Evolutionary conservation across 257 asterid species (phyloP).

Genomic region (Asclepias syriaca): DNA sequence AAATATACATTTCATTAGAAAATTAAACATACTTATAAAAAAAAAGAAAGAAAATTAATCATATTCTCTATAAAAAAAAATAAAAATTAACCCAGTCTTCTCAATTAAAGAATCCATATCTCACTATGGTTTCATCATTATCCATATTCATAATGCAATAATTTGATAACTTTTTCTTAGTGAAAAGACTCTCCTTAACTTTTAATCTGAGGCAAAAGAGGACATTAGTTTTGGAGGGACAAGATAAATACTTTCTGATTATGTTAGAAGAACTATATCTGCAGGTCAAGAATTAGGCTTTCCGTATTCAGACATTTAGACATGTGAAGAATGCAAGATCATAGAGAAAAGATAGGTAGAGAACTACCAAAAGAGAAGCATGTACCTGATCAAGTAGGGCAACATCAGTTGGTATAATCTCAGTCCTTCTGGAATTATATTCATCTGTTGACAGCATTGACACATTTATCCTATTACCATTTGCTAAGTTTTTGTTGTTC

Average conservation of each 20-base stretch:
- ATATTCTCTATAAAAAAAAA: too few relatives aligned
- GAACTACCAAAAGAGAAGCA: background rate
- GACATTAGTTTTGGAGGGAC: background rate
- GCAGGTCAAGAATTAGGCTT: background rate
- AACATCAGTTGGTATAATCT: conserved; percentile 27
- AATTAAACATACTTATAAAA: too few relatives aligned
- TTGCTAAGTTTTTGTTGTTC: conserved; percentile 32
- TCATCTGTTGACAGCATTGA: conserved; percentile 25
- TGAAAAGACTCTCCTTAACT: background rate
- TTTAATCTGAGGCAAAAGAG: too few relatives aligned
- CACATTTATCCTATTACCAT: conserved; percentile 28
- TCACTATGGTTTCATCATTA: too few relatives aligned
- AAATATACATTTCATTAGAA: too few relatives aligned
- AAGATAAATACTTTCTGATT: background rate
- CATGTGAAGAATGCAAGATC: background rate
- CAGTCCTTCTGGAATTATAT: conserved; percentile 41
- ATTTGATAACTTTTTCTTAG: too few relatives aligned
- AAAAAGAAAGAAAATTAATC: too few relatives aligned
- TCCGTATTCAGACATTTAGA: background rate
- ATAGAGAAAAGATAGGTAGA: background rate
- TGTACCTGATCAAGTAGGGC: conserved; percentile 35
- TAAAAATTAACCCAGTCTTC: too few relatives aligned
- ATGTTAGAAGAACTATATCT: background rate
- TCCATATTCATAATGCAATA: too few relatives aligned
- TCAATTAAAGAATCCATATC: too few relatives aligned